phyloP scores from a whole-genome alignment of 768 basidiomycete species.

The Ramaria sp. region DNA sequence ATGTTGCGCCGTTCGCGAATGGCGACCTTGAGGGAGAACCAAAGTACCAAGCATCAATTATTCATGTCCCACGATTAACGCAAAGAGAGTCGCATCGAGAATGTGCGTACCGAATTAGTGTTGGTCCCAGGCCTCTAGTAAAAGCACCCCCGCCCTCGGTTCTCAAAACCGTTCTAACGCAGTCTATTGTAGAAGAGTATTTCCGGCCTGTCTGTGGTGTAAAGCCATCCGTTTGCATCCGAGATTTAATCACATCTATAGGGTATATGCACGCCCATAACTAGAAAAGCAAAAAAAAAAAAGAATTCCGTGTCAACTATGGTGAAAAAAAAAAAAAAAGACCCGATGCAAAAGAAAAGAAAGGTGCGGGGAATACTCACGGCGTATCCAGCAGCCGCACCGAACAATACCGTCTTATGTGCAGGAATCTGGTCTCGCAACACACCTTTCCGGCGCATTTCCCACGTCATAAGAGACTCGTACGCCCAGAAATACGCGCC shows the following conservation, averaged over 20 bases:
- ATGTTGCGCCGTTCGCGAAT: constrained; percentile 94
- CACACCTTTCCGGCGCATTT: constrained; percentile 66
- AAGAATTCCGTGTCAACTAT: too few relatives aligned
- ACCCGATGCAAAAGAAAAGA: too few relatives aligned
- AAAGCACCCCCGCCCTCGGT: constrained; percentile 81
- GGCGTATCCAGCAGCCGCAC: constrained; percentile 87
- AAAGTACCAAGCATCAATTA: too few relatives aligned
- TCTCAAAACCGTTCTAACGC: constrained; percentile 71
- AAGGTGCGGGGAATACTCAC: constrained; percentile 31
- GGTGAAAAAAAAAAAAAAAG: not conserved
- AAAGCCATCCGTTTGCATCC: constrained; percentile 93
- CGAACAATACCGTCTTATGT: constrained; percentile 71
- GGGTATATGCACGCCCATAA: constrained; percentile 92
- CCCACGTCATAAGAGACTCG: constrained; percentile 82
- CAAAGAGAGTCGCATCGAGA: constrained; percentile 1
- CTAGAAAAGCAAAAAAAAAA: constrained; percentile 24
- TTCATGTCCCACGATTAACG: too few relatives aligned
- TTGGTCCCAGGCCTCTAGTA: constrained; percentile 84
- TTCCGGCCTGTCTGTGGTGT: constrained; percentile 62
- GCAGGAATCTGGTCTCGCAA: constrained; percentile 68
- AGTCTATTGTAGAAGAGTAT: constrained; percentile 75
- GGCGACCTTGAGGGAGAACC: too few relatives aligned
- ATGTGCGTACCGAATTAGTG: constrained; percentile 67
- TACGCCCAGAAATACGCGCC: constrained; percentile 87
- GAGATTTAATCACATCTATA: constrained; percentile 92